Evolutionary conservation across 2,329 filamentous ascomycete genomes (phyloP).

Genomic region (Fusarium sacchari): DNA sequence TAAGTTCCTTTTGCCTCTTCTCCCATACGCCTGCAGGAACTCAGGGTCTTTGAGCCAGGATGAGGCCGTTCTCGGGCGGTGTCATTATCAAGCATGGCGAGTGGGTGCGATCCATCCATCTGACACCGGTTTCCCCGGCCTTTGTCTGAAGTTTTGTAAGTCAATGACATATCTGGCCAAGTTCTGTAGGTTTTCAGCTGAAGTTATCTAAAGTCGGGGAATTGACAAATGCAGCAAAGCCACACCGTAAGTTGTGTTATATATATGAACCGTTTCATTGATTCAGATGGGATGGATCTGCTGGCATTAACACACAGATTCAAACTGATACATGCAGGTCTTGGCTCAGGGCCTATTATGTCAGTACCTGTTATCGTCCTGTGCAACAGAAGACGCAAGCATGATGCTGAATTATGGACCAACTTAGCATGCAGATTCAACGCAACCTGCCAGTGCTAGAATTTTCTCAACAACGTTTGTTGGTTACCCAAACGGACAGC

Average conservation of each 20-base stretch:
- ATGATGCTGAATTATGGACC: background rate
- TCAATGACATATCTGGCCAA: slow-evolving; percentile 2
- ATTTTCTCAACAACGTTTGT: slow-evolving; percentile 10
- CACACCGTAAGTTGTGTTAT: slow-evolving; percentile 18
- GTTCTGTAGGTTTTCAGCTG: slow-evolving; percentile 8
- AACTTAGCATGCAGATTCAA: background rate
- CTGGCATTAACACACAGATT: slow-evolving; percentile 3
- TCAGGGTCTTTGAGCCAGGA: slow-evolving; percentile 19
- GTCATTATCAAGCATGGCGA: slow-evolving; percentile 11
- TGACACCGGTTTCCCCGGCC: slow-evolving; percentile 20
- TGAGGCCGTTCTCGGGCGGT: slow-evolving; percentile 11
- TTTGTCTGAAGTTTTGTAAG: slow-evolving; percentile 1
- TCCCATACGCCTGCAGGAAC: slow-evolving; percentile 6
- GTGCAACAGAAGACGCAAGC: background rate
- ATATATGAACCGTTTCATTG: slow-evolving; percentile 1
- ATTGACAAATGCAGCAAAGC: slow-evolving; percentile 11
- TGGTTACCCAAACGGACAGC: slow-evolving; percentile 4
- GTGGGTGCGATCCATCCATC: slow-evolving; percentile 17
- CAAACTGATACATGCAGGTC: slow-evolving; percentile 3
- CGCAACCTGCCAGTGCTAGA: background rate
- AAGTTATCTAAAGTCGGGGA: slow-evolving; percentile 3
- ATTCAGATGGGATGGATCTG: slow-evolving; percentile 15
- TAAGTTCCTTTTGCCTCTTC: slow-evolving; percentile 17
- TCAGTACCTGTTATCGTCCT: slow-evolving; percentile 10
- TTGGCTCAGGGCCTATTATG: background rate